phyloP scores from a whole-genome alignment of 345 rosid species.

The Turnera subulata region DNA sequence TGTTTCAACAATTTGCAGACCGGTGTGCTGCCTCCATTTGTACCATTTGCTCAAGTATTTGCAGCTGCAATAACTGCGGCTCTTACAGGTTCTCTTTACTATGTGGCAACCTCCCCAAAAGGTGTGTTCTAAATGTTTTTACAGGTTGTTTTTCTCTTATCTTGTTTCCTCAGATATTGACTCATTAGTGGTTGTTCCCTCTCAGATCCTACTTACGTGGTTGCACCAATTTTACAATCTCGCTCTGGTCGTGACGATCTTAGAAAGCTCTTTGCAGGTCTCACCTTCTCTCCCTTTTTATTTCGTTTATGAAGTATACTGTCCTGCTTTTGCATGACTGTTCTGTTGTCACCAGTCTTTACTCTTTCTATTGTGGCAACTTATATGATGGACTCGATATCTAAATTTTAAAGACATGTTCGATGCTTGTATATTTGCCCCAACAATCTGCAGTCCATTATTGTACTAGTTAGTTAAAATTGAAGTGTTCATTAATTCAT shows the following conservation, averaged over 20 bases:
- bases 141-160: not conserved
- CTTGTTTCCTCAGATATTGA: not conserved
- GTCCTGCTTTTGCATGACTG: too few species aligned
- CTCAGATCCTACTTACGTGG: slow-evolving; percentile 83
- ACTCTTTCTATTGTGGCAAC: too few species aligned
- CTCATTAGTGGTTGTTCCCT: slow-evolving; percentile 8
- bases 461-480: not conserved
- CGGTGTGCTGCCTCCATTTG: slow-evolving; percentile 87
- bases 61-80: slow-evolving; percentile 91
- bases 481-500: not conserved
- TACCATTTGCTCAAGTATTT: slow-evolving; percentile 95
- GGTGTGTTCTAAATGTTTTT: slow-evolving; percentile 33
- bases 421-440: too few species aligned
- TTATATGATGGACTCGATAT: too few species aligned
- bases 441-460: too few species aligned
- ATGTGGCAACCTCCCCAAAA: slow-evolving; percentile 84
- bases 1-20: slow-evolving; percentile 40
- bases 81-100: slow-evolving; percentile 89
- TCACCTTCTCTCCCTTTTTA: not conserved
- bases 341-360: too few species aligned
- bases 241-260: slow-evolving; percentile 64
- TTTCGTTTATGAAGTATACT: not conserved
- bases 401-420: too few species aligned
- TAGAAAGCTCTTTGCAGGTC: slow-evolving; percentile 89
- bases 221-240: slow-evolving; percentile 75